Conservation (phyloP, 768 basidiomycete genomes). For the Phlegmacium glaucopus region DNA sequence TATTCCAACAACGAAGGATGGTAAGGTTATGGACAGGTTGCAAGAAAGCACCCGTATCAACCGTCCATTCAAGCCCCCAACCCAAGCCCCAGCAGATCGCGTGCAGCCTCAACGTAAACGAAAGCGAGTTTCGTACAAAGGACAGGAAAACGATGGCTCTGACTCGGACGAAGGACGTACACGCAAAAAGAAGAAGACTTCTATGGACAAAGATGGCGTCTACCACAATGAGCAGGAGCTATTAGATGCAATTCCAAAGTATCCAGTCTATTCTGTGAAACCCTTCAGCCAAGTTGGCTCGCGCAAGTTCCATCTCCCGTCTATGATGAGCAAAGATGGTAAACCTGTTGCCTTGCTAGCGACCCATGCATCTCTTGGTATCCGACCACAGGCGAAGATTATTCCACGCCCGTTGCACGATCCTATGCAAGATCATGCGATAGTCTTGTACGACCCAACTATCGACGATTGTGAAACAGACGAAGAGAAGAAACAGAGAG, state of each 20-base stretch:
- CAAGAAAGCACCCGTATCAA: constrained; percentile 71
- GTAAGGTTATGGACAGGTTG: constrained; percentile 61
- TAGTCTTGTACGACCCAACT: constrained; percentile 96
- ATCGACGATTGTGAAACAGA: constrained; percentile 90
- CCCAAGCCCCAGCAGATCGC: constrained; percentile 44
- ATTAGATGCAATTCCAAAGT: constrained; percentile 60
- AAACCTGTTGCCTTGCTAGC: constrained; percentile 50
- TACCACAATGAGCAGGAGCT: constrained; percentile 64
- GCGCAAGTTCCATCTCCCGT: constrained; percentile 80
- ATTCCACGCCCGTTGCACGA: constrained; percentile 93
- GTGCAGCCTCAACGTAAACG: constrained; percentile 75
- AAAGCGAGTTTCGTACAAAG: constrained; percentile 87
- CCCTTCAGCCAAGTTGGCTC: constrained; percentile 56
- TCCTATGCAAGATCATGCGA: constrained; percentile 97
- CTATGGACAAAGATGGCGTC: constrained; percentile 44
- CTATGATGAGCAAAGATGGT: constrained; percentile 71
- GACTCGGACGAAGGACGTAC: constrained; percentile 52
- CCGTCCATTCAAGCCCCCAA: constrained; percentile 80
- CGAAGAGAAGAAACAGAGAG: constrained; percentile 72
- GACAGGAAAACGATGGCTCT: constrained; percentile 52
- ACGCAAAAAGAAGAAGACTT: constrained; percentile 67
- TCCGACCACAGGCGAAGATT: constrained; percentile 74
- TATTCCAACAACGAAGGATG: constrained; percentile 65
- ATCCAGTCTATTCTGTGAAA: constrained; percentile 79
- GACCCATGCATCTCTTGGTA: constrained; percentile 78